phyloP scores from a whole-genome alignment of 169 alveolate species.

The Plasmodium gonderi region DNA sequence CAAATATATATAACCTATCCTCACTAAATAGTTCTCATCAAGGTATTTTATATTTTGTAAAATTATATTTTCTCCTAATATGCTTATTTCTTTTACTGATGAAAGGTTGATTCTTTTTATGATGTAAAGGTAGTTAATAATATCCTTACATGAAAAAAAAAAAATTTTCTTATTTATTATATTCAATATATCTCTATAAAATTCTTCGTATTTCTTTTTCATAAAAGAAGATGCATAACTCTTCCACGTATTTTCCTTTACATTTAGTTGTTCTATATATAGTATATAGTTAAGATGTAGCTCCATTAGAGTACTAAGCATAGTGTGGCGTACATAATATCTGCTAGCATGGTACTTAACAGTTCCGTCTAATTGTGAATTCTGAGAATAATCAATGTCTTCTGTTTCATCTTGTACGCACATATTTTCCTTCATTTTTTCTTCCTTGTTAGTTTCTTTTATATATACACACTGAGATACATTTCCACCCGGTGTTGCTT shows the following conservation, averaged over 20 bases:
- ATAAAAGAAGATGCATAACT: conserved; percentile 21
- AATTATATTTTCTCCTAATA: conserved; percentile 28
- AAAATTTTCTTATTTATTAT: conserved; percentile 40
- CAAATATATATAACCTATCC: conserved; percentile 46
- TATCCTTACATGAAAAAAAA: conserved; percentile 49
- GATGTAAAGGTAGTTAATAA: conserved; percentile 54
- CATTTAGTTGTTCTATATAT: conserved; percentile 38
- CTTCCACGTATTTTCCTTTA: conserved; percentile 44
- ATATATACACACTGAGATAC: neutral
- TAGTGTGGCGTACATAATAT: neutral
- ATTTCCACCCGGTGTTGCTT: neutral
- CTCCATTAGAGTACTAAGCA: neutral
- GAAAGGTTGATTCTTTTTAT: conserved; percentile 27
- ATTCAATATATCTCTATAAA: conserved; percentile 15
- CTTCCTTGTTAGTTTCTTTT: neutral
- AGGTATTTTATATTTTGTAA: conserved; percentile 19
- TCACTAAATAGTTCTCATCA: conserved; percentile 45
- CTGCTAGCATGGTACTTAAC: neutral
- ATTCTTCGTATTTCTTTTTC: conserved; percentile 2
- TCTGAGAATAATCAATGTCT: too few species aligned
- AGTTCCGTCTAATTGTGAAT: neutral
- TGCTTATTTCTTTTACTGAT: conserved; percentile 13
- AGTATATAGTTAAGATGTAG: conserved; percentile 30
- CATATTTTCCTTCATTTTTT: neutral
- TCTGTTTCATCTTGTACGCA: too few species aligned